Evolutionary conservation across 163 green algal genomes (phyloP).

Genomic region (Scenedesmus sp.): DNA sequence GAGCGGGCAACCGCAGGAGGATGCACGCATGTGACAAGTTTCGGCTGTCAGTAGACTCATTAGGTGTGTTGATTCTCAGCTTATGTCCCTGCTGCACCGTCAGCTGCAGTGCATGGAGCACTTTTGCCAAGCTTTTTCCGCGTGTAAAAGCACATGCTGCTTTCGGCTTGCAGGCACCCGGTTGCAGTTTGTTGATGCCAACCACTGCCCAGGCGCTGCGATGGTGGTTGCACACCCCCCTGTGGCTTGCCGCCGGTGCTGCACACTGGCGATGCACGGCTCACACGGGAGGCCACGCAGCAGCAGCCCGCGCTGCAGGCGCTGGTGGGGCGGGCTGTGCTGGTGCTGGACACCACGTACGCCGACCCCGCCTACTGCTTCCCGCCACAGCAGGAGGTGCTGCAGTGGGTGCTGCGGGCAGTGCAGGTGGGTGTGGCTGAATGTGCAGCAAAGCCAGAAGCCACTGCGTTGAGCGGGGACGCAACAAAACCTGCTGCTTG

Average conservation of each 20-base stretch:
- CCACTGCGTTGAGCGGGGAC: neutral
- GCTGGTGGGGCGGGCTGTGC: slow-evolving; percentile 66
- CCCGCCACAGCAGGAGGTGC: slow-evolving; percentile 73
- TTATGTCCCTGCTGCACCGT: neutral
- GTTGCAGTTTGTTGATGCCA: slow-evolving; percentile 91
- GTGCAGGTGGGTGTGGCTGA: slow-evolving; percentile 24
- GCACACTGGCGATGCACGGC: slow-evolving; percentile 80
- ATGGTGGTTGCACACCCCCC: slow-evolving; percentile 87
- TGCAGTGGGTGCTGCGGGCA: slow-evolving; percentile 54
- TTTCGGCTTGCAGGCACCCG: slow-evolving; percentile 48
- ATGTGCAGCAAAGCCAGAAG: neutral
- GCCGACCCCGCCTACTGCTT: slow-evolving; percentile 79
- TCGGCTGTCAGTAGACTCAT: too few species aligned
- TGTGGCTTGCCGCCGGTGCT: slow-evolving; percentile 73
- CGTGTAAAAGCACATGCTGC: too few species aligned
- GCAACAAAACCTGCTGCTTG: neutral
- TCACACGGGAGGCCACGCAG: slow-evolving; percentile 58
- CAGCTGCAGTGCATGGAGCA: neutral
- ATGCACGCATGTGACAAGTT: too few species aligned
- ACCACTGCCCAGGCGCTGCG: slow-evolving; percentile 96
- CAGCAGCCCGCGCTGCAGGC: slow-evolving; percentile 69
- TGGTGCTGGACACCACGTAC: slow-evolving; percentile 96
- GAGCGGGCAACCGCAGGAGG: slow-evolving; percentile 6
- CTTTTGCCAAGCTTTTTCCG: too few species aligned
- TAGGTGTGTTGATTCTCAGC: neutral